A percentile compares a stretch with the other conserved stretches of the same genome.
These are phyloP conservation scores for Cryoendolithus antarcticus DNA, from an alignment of 2,329 filamentous ascomycete genomes.

Conservation along the genomic window DNA sequence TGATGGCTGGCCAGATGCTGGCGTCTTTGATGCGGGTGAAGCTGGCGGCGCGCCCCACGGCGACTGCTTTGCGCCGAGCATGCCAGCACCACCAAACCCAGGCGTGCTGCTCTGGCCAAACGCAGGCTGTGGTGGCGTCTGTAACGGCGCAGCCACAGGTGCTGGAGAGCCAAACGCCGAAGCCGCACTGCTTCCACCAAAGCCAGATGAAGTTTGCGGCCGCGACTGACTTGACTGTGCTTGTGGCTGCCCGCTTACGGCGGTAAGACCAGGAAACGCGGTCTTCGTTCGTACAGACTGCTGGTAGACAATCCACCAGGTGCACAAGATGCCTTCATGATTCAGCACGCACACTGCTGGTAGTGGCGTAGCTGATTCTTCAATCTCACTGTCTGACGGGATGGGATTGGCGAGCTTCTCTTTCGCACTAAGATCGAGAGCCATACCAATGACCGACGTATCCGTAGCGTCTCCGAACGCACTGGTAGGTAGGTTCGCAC, in stretches of 20 bases:
- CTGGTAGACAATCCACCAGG: slow-evolving; percentile 88
- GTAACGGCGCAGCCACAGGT: background rate
- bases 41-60: slow-evolving; percentile 15
- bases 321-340: slow-evolving; percentile 70
- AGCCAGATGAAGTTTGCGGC: slow-evolving; percentile 6
- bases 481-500: slow-evolving; percentile 55
- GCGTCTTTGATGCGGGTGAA: slow-evolving; percentile 1
- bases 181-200: slow-evolving; percentile 3
- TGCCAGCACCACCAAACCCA: slow-evolving; percentile 13
- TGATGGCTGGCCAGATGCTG: slow-evolving; percentile 13
- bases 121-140: slow-evolving; percentile 9
- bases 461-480: slow-evolving; percentile 56
- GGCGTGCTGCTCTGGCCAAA: slow-evolving; percentile 17
- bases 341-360: slow-evolving; percentile 79
- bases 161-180: slow-evolving; percentile 21
- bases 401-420: slow-evolving; percentile 15
- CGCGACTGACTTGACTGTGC: background rate
- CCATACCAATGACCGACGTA: slow-evolving; percentile 66
- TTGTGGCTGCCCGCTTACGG: slow-evolving; percentile 24
- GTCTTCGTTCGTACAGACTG: slow-evolving; percentile 67
- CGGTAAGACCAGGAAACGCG: slow-evolving; percentile 58
- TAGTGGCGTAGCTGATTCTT: slow-evolving; percentile 66
- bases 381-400: slow-evolving; percentile 54
- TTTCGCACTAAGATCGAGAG: slow-evolving; percentile 50
- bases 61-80: slow-evolving; percentile 15